Evolutionary conservation across 2,329 filamentous ascomycete species (phyloP), one percentile per base, ranked within the genome.

Genomic region (Exophiala bonariae): DNA sequence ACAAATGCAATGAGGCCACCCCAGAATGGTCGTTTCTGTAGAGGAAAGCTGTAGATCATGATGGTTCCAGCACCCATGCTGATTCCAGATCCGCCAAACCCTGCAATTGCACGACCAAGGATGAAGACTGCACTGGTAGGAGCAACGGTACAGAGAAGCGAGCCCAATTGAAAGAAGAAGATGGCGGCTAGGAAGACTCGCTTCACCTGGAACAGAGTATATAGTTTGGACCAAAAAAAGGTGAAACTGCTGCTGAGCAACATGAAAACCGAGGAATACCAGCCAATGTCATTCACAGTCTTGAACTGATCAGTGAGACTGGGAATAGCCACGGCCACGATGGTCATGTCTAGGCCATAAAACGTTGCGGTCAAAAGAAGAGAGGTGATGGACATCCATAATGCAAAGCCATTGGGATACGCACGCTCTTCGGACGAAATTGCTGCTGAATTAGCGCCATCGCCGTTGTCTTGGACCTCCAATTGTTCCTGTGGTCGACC

Each of bases 51-150:
- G 13, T 60, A 51, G 13, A 56, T 53, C 14, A 65, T 35, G 20
- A 66, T 58, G 4, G 72, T 74, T 65, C 72, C 76, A 2, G 66
- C 65, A 44, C 77, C 77, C 14, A 53, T 54, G 3, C 52, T 33
- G 19, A 67, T 56, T 11, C 65, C 65, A 14, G 60, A 26, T 6
- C 23, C 23, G 6, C 23, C 23, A 26, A 26, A 26, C 2, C 65
- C 65, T 20, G 58, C 49, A 26, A 67, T 59, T 8, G 63, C 62
- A 18, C 65, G 50, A 7, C 65, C 65, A 9, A 61, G 38, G 38
- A 66, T 65, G 16, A 67, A 48, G 2, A 57, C 47, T 4, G 41
- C 48, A 3, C 56, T 58, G 22, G 49, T 57, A 10, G 56, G 57
- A 4, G 64, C 59, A 9, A 63, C 50, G 7, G 49, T 61, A 26